Conservation (phyloP, 2,329 filamentous ascomycete genomes). For the Scytalidium sp. region DNA sequence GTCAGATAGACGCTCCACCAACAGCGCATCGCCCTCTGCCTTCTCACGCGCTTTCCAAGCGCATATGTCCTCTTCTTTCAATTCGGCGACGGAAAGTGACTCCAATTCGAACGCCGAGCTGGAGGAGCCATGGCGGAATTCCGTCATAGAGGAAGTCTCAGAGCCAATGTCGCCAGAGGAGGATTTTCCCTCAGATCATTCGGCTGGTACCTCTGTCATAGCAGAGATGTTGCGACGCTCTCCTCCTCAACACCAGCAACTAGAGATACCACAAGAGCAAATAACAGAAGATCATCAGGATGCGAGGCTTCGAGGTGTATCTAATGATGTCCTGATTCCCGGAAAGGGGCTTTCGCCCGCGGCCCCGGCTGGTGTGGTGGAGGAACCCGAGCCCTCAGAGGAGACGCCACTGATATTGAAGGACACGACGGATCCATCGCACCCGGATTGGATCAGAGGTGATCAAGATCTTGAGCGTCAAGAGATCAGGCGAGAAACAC, state of each 20-base stretch:
- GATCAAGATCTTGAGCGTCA: conserved; percentile 28
- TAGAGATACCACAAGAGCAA: neutral
- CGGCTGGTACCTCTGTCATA: conserved; percentile 41
- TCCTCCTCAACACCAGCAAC: conserved; percentile 19
- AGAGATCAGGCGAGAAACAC: conserved; percentile 10
- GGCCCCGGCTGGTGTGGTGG: conserved; percentile 17
- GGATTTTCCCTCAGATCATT: conserved; percentile 25
- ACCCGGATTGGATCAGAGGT: conserved; percentile 25
- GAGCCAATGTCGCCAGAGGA: conserved; percentile 51
- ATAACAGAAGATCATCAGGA: neutral
- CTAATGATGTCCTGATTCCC: neutral
- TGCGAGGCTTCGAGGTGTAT: neutral
- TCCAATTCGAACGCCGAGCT: conserved; percentile 11
- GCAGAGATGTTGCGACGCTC: conserved; percentile 46
- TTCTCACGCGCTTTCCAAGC: conserved; percentile 16
- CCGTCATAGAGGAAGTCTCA: conserved; percentile 60
- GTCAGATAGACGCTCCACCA: conserved; percentile 49
- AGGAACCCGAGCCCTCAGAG: conserved; percentile 24
- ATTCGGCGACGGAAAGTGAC: conserved; percentile 17
- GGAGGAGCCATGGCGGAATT: conserved; percentile 35
- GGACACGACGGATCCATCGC: conserved; percentile 7
- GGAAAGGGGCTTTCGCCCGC: conserved; percentile 18
- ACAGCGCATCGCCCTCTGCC: conserved; percentile 24
- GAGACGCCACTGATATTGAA: conserved; percentile 25
- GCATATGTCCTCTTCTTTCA: conserved; percentile 24